Base-by-base conservation (phyloP, 768 basidiomycete genomes). In the Russula emetica region DNA sequence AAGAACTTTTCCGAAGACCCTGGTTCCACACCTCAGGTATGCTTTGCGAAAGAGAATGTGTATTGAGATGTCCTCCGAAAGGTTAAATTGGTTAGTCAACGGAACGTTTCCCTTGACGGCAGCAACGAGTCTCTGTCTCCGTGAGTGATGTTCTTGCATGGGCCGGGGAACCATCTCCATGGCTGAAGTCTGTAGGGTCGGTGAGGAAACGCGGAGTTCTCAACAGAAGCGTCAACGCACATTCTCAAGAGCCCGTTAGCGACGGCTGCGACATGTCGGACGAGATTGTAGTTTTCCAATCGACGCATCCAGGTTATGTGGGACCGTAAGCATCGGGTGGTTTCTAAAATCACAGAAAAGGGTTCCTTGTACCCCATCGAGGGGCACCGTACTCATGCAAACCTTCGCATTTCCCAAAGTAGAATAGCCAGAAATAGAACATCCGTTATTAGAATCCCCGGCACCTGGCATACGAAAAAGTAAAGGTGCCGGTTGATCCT, bases 261-360 rank as follows among this genome's bases (percentile, higher is more conserved):
- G 49, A 64, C 52, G 50, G 40, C 58, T 50, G 58, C 53, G 58
- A 60, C 6, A 32, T n/a, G 30, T 60, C 63, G 58, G 63, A 64
- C 47, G 24, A 49, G 28, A 49, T 49, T 7, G 28, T 22, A 26
- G 30, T 63, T 40, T 40, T 30, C 57, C 42, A 53, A 45, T 36
- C 56, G 49, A 45, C 16, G 22, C 24, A 36, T 55, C 18, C 14
- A 32, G 9, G 20, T 30, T 45, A 49, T 54, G 32, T 7, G 30
- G 10, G 28, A 16, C 30, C 38, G 30, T 32, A 22, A 52, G 57
- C 49, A 26, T 45, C 7, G 30, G 54, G 9, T 24, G 16, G 47
- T 30, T 20, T 16, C 38, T 58, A n/a, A 28, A 44, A 42, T 8
- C 34, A 32, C 45, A 24, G 18, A 30, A 44, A 60, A 54, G 24